Conservation (phyloP, 1,139 yeast species). For the Geotrichum cucujoidarum region DNA sequence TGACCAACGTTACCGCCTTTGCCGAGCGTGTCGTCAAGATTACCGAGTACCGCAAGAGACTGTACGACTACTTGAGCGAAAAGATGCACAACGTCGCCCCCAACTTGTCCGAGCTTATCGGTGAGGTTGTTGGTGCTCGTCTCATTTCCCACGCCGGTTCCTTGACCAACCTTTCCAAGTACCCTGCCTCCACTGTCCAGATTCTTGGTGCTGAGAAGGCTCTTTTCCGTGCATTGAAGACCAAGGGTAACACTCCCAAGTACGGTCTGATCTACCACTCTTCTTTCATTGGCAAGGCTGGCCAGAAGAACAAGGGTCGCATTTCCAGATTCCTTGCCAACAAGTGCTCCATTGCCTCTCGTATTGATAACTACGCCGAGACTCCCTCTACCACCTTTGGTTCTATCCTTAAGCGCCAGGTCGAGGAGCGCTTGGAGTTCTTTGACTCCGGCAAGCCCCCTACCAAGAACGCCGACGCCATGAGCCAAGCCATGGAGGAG, state of each 20-base stretch:
- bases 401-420: conserved; percentile 86
- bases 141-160: conserved; percentile 97
- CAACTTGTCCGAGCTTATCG: conserved; percentile 88
- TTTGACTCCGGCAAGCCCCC: conserved; percentile 97
- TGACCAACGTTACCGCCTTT: conserved; percentile 77
- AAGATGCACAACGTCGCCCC: conserved; percentile 99
- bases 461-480: conserved; percentile 92
- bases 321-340: conserved; percentile 97
- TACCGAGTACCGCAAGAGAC: conserved; percentile 89
- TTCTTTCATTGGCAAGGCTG: conserved; percentile 92
- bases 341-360: conserved; percentile 97
- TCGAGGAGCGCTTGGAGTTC: conserved; percentile 93
- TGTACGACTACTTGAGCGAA: conserved; percentile 79
- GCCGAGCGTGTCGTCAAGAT: conserved; percentile 94
- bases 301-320: conserved; percentile 97
- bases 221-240: conserved; percentile 93
- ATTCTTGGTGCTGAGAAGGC: conserved; percentile 99
- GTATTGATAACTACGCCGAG: conserved; percentile 86
- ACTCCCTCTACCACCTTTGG: conserved; percentile 69
- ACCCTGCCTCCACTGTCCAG: conserved; percentile 98
- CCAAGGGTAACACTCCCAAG: conserved; percentile 97
- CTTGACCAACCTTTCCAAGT: conserved; percentile 87
- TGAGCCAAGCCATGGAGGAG: conserved; percentile 80
- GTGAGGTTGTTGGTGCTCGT: conserved; percentile 98
- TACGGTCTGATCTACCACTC: conserved; percentile 97